Evolutionary conservation across 805 yeast species (phyloP), one percentile per base, ranked within the genome.

Genomic region (Wickerhamiella domercqiae): DNA sequence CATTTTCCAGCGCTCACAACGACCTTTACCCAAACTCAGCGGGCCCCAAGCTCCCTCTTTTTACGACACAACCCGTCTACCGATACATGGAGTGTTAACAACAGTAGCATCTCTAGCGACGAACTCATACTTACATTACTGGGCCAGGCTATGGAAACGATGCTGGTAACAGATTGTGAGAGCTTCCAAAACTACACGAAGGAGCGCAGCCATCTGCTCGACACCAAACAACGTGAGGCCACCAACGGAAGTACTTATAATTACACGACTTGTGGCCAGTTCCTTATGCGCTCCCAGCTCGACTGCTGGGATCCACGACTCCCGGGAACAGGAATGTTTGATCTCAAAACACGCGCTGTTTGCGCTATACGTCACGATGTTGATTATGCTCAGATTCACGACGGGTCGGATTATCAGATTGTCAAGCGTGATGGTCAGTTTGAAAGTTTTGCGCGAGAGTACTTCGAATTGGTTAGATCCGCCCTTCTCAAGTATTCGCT

Each of bases 291-390:
- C 45, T 87, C 97, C 0, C 97, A 87, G 56, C 64, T 90, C 34
- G 98, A 87, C 57, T 83, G 95, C 41, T 63, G 65, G 42, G 86
- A 83, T 55, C 55, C 64, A 0, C 59, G 80, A 26, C 61, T 90
- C 26, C 96, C 96, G 0, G 94, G 94, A 0, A 75, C 78, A 3
- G 96, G 96, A 0, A 75, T 84, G 0, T 87, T 90, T 63, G 98
- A 87, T 57, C 59, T 87, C 40, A 87, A 87, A 50, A 80, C 96
- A 0, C 62, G 98, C 44, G 97, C 96, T 0, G 93, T 79, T 0
- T 74, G 83, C 40, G 80, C 94, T 0, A 73, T 87, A 0, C 64
- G 97, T 32, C 72, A 78, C 53, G 94, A 87, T 57, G 56, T 77
- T 30, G 60, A 64, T n/a, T 70, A 72, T 49, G 71, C 73, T 3